Evolutionary conservation across 768 basidiomycete species (phyloP), one percentile per base, ranked within the genome.

Genomic region (Lyophyllum decastes): DNA sequence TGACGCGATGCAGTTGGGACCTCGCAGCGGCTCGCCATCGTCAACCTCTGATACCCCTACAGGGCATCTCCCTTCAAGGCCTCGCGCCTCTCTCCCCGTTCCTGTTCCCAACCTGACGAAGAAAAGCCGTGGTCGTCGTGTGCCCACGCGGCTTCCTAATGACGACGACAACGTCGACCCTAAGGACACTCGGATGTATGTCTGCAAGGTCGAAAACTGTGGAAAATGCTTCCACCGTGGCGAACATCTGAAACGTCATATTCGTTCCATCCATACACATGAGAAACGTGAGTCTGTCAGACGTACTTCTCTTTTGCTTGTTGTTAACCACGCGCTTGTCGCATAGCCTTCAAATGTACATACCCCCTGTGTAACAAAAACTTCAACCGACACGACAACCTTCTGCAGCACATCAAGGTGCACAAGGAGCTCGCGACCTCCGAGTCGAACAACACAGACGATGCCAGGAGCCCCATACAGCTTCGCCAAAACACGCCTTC

Each of bases 301-400:
- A 50, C 44, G 61, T 41, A 16, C 62, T 25, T 59, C 22, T 57
- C 65, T 59, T 57, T 58, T 61, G 53, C 30, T 21, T 49, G 38
- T 54, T 62, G 30, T 57, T 66, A 59, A 57, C 61, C 44, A 41
- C 24, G 49, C 25, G 26, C 24, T 57, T 52, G 57, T 68, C 53
- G 44, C 40, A 6, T 66, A 92, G 90, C 90, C 9, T 89, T 87
- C 75, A 79, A 85, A 64, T 93, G 90, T 71, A 81, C 86, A 25
- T 81, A 82, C 65, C 78, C 83, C 3, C 68, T 76, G 27, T 93
- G 90, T 72, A 82, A 82, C 68, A 90, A 90, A 68, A 78, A 77
- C 63, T 93, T 92, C 69, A 90, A 89, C 58, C 80, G 90, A 59
- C 87, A 88, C 62, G 90, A 92, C 67, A 92, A 92, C 69, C 81